Evolutionary conservation across 768 basidiomycete species (phyloP).

Genomic region (Cyclocybe cylindracea): DNA sequence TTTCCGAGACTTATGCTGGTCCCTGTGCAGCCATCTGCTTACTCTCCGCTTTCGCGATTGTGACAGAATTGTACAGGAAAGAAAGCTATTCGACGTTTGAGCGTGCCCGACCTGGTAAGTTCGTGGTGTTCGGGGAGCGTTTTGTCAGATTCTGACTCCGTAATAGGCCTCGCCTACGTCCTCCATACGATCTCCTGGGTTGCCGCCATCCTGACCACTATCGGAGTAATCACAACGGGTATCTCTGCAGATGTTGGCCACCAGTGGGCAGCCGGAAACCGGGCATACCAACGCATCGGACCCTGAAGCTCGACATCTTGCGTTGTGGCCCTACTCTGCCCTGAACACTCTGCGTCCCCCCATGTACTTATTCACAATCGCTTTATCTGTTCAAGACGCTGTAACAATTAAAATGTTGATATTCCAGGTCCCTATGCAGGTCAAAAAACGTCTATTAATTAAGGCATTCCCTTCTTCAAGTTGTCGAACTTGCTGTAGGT

Average conservation of each 20-base stretch:
- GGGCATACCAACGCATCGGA: slow-evolving; percentile 54
- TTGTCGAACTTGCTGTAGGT: slow-evolving; percentile 79
- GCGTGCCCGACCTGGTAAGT: slow-evolving; percentile 60
- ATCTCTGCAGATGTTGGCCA: slow-evolving; percentile 61
- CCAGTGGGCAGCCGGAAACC: slow-evolving; percentile 77
- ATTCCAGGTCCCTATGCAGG: not conserved
- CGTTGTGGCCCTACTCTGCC: no score
- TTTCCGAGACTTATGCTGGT: not conserved
- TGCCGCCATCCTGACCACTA: slow-evolving; percentile 48
- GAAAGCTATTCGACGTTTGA: slow-evolving; percentile 51
- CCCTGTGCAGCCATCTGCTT: slow-evolving; percentile 51
- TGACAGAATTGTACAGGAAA: slow-evolving; percentile 59
- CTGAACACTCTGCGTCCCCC: not conserved
- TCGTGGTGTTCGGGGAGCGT: not conserved
- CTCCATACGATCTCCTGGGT: slow-evolving; percentile 66
- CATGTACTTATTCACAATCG: not conserved
- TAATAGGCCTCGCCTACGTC: slow-evolving; percentile 58
- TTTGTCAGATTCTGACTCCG: not conserved
- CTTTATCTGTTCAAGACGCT: no score
- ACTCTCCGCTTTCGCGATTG: slow-evolving; percentile 59
- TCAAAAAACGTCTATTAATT: not conserved
- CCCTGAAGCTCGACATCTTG: slow-evolving; percentile 3
- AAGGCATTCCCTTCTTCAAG: slow-evolving; percentile 67
- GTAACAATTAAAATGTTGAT: no score
- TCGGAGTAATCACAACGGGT: slow-evolving; percentile 63